A percentile compares a stretch with the other conserved stretches of the same genome.
Evolutionary conservation across 192 early-diverging fungal genomes (phyloP).

Genomic region (Entomortierella chlamydospora): DNA sequence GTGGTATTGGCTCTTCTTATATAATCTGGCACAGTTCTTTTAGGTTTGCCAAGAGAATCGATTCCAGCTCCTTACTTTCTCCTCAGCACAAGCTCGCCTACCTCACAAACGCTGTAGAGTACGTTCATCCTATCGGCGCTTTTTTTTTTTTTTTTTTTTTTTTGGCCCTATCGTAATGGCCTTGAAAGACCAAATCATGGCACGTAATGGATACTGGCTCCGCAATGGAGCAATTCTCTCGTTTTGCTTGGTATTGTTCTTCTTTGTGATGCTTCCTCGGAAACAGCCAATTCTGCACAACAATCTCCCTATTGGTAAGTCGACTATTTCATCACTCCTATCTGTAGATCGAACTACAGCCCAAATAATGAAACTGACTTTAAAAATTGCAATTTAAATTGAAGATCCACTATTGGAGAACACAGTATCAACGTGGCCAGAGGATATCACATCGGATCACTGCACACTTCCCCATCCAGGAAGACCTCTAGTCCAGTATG

Average conservation of each 20-base stretch:
- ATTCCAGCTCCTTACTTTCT: conserved; percentile 33
- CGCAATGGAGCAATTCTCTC: conserved; percentile 49
- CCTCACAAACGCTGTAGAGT: not conserved
- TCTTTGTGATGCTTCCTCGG: conserved; percentile 51
- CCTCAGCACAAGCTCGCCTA: not conserved
- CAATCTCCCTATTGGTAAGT: conserved; percentile 20
- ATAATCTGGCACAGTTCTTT: conserved; percentile 32
- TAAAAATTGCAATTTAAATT: not conserved
- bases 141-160: not conserved
- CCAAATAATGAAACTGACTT: no score
- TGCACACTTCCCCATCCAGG: conserved; percentile 72
- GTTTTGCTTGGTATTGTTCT: conserved; percentile 42
- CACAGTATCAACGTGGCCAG: conserved; percentile 25
- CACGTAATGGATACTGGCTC: conserved; percentile 53
- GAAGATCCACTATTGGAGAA: conserved; percentile 15
- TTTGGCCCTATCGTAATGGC: conserved; percentile 22
- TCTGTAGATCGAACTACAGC: no score
- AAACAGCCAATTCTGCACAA: conserved; percentile 32
- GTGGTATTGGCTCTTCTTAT: conserved; percentile 1
- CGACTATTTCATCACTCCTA: not conserved
- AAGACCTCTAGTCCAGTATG: conserved; percentile 87
- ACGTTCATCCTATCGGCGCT: not conserved
- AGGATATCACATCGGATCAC: conserved; percentile 63
- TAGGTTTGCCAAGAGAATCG: conserved; percentile 26
- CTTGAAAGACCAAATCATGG: conserved; percentile 45